Conservation (phyloP, 2,329 filamentous ascomycete genomes). For the Penicillium sp. region DNA sequence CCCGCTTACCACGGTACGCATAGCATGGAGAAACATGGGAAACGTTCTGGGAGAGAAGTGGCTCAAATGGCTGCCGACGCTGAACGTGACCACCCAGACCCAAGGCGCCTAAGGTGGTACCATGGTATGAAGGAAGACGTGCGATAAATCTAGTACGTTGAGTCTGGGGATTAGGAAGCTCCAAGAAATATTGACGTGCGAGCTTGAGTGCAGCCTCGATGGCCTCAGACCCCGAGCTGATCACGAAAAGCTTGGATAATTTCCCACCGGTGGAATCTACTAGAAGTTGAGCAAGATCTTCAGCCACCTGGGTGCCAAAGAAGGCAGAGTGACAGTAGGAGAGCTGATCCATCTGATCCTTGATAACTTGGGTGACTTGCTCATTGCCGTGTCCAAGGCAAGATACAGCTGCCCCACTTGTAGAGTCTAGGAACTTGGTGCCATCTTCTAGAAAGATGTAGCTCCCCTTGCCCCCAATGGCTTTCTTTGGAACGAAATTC, state of each 20-base stretch:
- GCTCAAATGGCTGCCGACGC: constrained; percentile 62
- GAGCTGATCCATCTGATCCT: constrained; percentile 58
- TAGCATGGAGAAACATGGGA: constrained; percentile 67
- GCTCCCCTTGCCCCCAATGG: constrained; percentile 51
- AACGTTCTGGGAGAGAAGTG: constrained; percentile 56
- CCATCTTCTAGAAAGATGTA: constrained; percentile 57
- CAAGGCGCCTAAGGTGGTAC: constrained; percentile 67
- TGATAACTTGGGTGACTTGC: constrained; percentile 60
- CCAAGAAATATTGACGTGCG: constrained; percentile 64
- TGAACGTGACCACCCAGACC: constrained; percentile 62
- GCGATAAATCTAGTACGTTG: constrained; percentile 62
- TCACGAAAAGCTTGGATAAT: constrained; percentile 57
- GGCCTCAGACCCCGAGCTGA: constrained; percentile 65
- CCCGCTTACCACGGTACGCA: constrained; percentile 57
- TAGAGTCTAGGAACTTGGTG: constrained; percentile 66
- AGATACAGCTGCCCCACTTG: constrained; percentile 69
- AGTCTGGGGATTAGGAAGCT: constrained; percentile 53
- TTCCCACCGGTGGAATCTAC: constrained; percentile 52
- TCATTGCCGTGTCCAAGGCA: constrained; percentile 67
- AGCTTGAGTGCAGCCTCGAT: constrained; percentile 69
- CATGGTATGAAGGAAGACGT: constrained; percentile 67
- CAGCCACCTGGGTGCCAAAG: constrained; percentile 55
- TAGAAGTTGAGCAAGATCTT: constrained; percentile 54
- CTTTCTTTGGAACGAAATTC: constrained; percentile 47
- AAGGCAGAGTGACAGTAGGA: constrained; percentile 60